Conservation (phyloP, 2,329 filamentous ascomycete genomes). For the Trichoderma endophyticum region DNA sequence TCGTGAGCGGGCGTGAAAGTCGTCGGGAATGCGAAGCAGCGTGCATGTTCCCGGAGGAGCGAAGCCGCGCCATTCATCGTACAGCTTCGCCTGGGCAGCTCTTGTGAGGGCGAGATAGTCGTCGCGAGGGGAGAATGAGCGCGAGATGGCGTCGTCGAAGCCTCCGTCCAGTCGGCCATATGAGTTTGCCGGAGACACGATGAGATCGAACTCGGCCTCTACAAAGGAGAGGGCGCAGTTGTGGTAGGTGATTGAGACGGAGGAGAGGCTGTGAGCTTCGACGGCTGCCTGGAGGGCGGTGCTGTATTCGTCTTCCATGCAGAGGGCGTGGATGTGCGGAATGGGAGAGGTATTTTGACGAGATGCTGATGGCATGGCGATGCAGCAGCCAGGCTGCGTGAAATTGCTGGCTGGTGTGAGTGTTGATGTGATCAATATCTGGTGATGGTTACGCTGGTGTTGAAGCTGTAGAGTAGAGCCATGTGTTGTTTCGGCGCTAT, state of each 20-base stretch:
- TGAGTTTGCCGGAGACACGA: slow-evolving; percentile 55
- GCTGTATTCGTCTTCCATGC: slow-evolving; percentile 28
- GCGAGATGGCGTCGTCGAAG: slow-evolving; percentile 54
- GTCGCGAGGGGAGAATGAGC: slow-evolving; percentile 42
- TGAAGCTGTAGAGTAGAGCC: background rate
- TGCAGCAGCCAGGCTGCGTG: background rate
- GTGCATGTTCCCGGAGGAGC: slow-evolving; percentile 50
- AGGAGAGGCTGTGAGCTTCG: slow-evolving; percentile 30
- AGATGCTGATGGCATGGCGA: background rate
- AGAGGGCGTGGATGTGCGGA: slow-evolving; percentile 22
- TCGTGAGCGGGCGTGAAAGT: slow-evolving; percentile 30
- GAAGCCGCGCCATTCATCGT: slow-evolving; percentile 47
- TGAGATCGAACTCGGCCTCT: slow-evolving; percentile 41
- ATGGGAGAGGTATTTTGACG: background rate
- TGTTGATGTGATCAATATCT: background rate
- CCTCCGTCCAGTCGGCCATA: slow-evolving; percentile 53
- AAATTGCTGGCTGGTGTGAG: background rate
- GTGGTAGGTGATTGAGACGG: slow-evolving; percentile 35
- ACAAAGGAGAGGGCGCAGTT: slow-evolving; percentile 39
- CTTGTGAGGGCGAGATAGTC: slow-evolving; percentile 48
- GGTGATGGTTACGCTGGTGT: background rate
- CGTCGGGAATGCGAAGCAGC: slow-evolving; percentile 42
- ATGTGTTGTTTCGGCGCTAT: background rate
- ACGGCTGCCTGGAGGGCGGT: slow-evolving; percentile 40
- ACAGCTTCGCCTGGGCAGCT: slow-evolving; percentile 43